Base-by-base conservation (phyloP, 306 rosid genomes). In the Citrullus amarus region DNA sequence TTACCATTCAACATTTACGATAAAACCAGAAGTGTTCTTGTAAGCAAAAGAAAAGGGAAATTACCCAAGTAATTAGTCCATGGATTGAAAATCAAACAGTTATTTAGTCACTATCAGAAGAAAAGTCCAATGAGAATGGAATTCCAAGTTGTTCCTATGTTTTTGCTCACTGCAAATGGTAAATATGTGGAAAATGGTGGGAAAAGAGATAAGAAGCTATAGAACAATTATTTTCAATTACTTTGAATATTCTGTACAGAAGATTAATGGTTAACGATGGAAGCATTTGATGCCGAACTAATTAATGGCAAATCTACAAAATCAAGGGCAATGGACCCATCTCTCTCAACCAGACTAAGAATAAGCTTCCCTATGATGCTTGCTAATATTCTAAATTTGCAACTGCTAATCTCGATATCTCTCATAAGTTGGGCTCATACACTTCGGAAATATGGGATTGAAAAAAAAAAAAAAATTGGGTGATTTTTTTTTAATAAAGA, bases 291-390 rank as follows among this genome's bases (percentile, higher is more conserved):
- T 69, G 36, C 58, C 77, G 22, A 22, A 22, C 22, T 59, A 50
- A 25, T 39, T 48, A 72, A 72, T 50, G 77, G 15, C 77, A 73
- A 68, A 73, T 73, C 58, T 72, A 72, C 77, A 50, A 50, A 72
- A 50, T 61, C 61, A 51, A 50, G 16, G 77, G 77, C 77, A 73
- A 30, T 73, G 75, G 55, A 68, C 75, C 75, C 61, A 73, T 8
- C 22, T 48, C 48, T 74, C 48, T 74, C 41, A 51, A 71, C 56
- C 77, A 71, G 14, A 25, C 62, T 74, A 74, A 53, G 77, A 72
- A 72, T 50, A 72, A 72, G 44, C 41, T 50, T 54, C 30, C 28
- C 60, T 51, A 72, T 53, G 17, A 30, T 53, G 77, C 48, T 32
- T 22, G 48, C 62, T 46, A 73, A 53, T 53, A 53, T 53, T 20